A percentile compares a stretch with the other conserved stretches of the same genome.
phyloP scores from a whole-genome alignment of 768 basidiomycete species.

The Cytidiella melzeri region DNA sequence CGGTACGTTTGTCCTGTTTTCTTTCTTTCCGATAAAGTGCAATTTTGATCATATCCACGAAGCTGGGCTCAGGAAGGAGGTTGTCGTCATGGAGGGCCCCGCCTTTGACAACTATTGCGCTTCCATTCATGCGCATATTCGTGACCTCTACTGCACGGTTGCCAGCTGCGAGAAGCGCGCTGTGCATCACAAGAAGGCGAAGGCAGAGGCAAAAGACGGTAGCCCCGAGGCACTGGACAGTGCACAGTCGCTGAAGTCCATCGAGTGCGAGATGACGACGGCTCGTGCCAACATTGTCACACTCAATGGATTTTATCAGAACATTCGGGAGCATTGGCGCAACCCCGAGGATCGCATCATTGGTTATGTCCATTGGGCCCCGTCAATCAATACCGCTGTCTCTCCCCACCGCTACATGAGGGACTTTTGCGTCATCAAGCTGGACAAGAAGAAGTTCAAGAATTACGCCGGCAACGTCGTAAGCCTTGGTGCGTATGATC shows the following conservation, averaged over 20 bases:
- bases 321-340: constrained; percentile 30
- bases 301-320: too few relatives aligned
- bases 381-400: constrained; percentile 25
- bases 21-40: constrained; percentile 20
- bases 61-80: constrained; percentile 23
- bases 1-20: constrained; percentile 13
- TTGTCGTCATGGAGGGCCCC: constrained; percentile 20
- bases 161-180: constrained; percentile 15
- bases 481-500: constrained; percentile 31
- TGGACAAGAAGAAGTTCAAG: constrained; percentile 32
- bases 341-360: constrained; percentile 29
- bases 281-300: too few relatives aligned
- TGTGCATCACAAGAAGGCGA: constrained; percentile 11
- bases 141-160: constrained; percentile 17
- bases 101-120: constrained; percentile 20
- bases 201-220: constrained; percentile 18
- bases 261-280: too few relatives aligned
- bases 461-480: constrained; percentile 31
- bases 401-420: constrained; percentile 29
- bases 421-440: constrained; percentile 35
- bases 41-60: constrained; percentile 14
- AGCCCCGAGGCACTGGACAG: constrained; percentile 12
- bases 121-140: constrained; percentile 21
- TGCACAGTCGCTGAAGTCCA: too few relatives aligned
- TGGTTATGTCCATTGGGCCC: constrained; percentile 34